Conservation (phyloP, 208 protist genomes). For the Vickermania spadyakhi region DNA sequence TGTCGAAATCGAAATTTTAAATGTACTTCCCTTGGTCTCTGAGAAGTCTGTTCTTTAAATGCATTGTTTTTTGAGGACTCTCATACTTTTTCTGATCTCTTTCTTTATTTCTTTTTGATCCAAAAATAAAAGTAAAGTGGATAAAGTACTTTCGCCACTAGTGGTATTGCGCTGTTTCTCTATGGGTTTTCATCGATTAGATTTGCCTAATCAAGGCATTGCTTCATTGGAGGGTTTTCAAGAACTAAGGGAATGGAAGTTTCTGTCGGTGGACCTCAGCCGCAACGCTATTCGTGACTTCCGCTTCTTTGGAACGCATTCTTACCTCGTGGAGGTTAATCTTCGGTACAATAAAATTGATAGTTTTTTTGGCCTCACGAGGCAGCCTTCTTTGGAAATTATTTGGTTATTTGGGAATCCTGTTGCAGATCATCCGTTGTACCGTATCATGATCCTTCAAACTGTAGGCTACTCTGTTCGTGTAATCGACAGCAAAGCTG, state of each 20-base stretch:
- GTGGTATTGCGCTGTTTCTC: too few relatives aligned
- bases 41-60: too few relatives aligned
- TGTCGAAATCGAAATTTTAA: too few relatives aligned
- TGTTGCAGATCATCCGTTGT: constrained; percentile 51
- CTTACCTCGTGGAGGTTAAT: constrained; percentile 41
- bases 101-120: too few relatives aligned
- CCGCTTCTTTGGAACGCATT: constrained; percentile 68
- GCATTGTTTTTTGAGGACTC: too few relatives aligned
- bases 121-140: too few relatives aligned
- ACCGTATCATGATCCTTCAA: constrained; percentile 69
- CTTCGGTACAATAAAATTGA: constrained; percentile 46
- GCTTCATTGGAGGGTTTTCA: constrained; percentile 38
- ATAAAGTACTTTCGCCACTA: too few relatives aligned
- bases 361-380: constrained; percentile 56
- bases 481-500: constrained; percentile 35
- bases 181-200: constrained; percentile 23
- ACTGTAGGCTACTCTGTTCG: constrained; percentile 54
- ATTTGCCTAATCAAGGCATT: constrained; percentile 29
- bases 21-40: too few relatives aligned
- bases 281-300: constrained; percentile 45
- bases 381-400: constrained; percentile 36
- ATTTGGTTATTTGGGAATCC: constrained; percentile 56
- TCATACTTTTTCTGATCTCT: too few relatives aligned
- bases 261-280: constrained; percentile 50
- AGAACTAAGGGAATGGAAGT: constrained; percentile 23